These are phyloP conservation scores for Rehmannia glutinosa DNA, from an alignment of 257 asterid species.

Conservation along the genomic window DNA sequence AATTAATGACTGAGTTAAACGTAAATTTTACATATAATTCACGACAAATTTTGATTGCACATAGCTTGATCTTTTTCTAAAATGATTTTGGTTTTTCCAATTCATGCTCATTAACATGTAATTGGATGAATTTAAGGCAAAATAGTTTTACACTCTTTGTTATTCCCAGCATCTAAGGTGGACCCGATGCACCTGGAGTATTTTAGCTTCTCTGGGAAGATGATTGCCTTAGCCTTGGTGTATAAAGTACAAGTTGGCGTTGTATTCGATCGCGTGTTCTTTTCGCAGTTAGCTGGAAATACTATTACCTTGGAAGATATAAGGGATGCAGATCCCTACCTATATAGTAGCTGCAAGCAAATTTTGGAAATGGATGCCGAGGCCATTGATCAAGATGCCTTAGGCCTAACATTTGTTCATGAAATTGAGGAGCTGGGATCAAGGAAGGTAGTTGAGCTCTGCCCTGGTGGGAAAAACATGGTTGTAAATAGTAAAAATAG, in stretches of 20 bases:
- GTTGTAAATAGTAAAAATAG: slow-evolving; percentile 76
- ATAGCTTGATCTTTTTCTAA: background rate
- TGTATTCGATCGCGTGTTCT: slow-evolving; percentile 82
- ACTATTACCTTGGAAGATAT: slow-evolving; percentile 69
- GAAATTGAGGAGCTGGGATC: slow-evolving; percentile 86
- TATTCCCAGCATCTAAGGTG: slow-evolving; percentile 79
- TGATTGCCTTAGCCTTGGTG: slow-evolving; percentile 90
- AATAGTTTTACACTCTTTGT: background rate
- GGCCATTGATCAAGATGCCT: slow-evolving; percentile 75
- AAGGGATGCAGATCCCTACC: slow-evolving; percentile 76
- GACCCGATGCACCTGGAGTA: slow-evolving; percentile 87
- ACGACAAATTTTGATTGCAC: background rate
- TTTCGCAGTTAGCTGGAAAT: slow-evolving; percentile 67
- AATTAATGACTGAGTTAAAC: background rate
- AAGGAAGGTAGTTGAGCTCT: slow-evolving; percentile 72
- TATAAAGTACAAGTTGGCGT: slow-evolving; percentile 90
- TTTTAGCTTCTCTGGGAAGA: slow-evolving; percentile 80
- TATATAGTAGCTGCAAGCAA: slow-evolving; percentile 89
- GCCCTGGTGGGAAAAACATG: slow-evolving; percentile 53
- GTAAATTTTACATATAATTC: background rate
- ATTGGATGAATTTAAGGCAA: background rate
- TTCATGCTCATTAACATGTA: background rate
- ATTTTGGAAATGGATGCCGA: slow-evolving; percentile 88
- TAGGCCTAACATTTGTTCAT: slow-evolving; percentile 75
- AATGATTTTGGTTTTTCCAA: background rate